These are phyloP conservation scores for Neopestalotiopsis sp. DNA, from an alignment of 2,329 filamentous ascomycete species.

Conservation along the genomic window DNA sequence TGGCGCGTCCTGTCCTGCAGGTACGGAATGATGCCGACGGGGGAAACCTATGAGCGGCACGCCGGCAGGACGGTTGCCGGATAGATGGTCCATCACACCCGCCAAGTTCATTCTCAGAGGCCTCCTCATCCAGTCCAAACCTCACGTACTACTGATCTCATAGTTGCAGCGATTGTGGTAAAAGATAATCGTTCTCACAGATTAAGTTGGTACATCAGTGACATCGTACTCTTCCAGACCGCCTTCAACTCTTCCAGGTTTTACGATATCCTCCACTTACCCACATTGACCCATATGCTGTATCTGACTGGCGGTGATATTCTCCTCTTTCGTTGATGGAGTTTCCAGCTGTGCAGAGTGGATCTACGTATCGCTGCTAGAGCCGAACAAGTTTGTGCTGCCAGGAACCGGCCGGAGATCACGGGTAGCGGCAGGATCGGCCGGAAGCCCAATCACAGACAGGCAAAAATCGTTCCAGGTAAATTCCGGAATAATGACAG, in stretches of 20 bases:
- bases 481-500: neutral
- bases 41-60: neutral
- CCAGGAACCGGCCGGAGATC: conserved; percentile 8
- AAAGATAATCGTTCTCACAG: neutral
- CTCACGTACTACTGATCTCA: neutral
- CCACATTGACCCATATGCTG: neutral
- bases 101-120: neutral
- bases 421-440: conserved; percentile 9
- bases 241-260: neutral
- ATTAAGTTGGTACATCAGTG: neutral
- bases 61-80: neutral
- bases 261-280: neutral
- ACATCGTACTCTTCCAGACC: neutral
- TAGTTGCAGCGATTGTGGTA: neutral
- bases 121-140: neutral
- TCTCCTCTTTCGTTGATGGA: neutral
- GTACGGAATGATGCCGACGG: neutral
- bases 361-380: neutral
- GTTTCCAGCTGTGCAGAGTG: neutral
- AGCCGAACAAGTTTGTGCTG: neutral
- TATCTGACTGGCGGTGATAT: neutral
- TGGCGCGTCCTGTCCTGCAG: neutral
- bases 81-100: neutral
- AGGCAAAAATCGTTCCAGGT: neutral
- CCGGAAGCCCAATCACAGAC: neutral